Evolutionary conservation across 2,329 filamentous ascomycete genomes (phyloP).

Genomic region (Ophiostoma triangulosporum): DNA sequence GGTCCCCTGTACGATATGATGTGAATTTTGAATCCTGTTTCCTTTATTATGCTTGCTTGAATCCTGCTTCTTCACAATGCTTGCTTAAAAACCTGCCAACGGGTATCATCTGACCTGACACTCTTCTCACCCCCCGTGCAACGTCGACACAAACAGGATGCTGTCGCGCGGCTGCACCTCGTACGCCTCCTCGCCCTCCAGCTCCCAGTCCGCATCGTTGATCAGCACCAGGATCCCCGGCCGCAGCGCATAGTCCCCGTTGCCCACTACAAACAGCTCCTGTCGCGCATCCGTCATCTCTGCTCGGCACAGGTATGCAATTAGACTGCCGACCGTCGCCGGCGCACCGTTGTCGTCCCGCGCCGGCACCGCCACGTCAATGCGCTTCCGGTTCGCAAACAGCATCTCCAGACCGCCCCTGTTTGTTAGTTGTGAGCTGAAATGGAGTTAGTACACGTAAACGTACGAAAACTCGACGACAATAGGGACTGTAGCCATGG

Average conservation of each 20-base stretch:
- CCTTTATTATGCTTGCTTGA: neutral
- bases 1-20: neutral
- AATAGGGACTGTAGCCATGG: slow-evolving; percentile 24
- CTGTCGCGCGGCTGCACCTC: slow-evolving; percentile 71
- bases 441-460: neutral
- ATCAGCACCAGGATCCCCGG: slow-evolving; percentile 93
- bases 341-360: slow-evolving; percentile 44
- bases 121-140: slow-evolving; percentile 66
- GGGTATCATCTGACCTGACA: no score
- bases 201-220: slow-evolving; percentile 96
- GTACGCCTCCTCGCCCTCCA: slow-evolving; percentile 88
- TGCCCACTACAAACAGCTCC: slow-evolving; percentile 78
- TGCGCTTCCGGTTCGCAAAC: slow-evolving; percentile 69
- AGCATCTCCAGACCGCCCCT: slow-evolving; percentile 87
- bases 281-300: slow-evolving; percentile 75
- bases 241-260: slow-evolving; percentile 41
- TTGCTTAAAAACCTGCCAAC: no score
- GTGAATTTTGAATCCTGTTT: neutral
- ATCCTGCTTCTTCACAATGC: neutral
- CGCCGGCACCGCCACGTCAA: slow-evolving; percentile 54
- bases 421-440: neutral
- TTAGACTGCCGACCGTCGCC: slow-evolving; percentile 60
- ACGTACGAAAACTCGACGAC: slow-evolving; percentile 47
- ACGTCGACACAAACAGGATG: slow-evolving; percentile 88
- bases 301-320: slow-evolving; percentile 65